phyloP scores from a whole-genome alignment of 306 rosid species.

The Rubus parviflorus region DNA sequence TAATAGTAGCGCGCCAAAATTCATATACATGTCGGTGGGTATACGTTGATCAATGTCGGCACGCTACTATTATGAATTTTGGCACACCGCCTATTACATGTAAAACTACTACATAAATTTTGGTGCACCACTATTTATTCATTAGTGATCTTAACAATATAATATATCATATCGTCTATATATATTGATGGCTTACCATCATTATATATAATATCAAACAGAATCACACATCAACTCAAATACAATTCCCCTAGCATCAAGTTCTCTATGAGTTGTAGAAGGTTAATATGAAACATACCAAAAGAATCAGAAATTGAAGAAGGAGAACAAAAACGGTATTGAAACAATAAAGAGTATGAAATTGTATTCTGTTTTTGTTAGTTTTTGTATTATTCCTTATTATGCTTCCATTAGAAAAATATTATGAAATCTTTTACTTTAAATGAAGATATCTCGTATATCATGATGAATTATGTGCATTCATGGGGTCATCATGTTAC shows the following conservation, averaged over 20 bases:
- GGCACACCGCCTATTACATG: not conserved
- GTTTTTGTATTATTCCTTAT: conserved; percentile 1
- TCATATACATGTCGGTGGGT: not conserved
- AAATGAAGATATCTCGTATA: not conserved
- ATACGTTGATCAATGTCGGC: not conserved
- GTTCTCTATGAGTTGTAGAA: not conserved
- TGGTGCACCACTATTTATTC: not conserved
- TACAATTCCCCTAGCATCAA: not conserved
- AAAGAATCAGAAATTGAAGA: not conserved
- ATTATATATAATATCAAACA: not conserved
- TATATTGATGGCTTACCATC: not conserved
- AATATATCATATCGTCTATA: not conserved
- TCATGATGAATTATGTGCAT: not conserved
- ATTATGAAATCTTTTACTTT: not conserved
- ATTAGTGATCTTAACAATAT: not conserved
- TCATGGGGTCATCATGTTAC: not conserved
- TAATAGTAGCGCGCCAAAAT: not conserved
- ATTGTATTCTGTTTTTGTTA: not conserved
- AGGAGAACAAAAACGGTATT: not conserved
- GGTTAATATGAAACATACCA: not conserved
- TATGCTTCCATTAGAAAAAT: not conserved
- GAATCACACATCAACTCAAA: not conserved
- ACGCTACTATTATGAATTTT: not conserved
- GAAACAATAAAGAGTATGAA: not conserved
- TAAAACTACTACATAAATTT: not conserved